Base-by-base conservation (phyloP, 2,329 filamentous ascomycete genomes). In the Beauveria caledonica region DNA sequence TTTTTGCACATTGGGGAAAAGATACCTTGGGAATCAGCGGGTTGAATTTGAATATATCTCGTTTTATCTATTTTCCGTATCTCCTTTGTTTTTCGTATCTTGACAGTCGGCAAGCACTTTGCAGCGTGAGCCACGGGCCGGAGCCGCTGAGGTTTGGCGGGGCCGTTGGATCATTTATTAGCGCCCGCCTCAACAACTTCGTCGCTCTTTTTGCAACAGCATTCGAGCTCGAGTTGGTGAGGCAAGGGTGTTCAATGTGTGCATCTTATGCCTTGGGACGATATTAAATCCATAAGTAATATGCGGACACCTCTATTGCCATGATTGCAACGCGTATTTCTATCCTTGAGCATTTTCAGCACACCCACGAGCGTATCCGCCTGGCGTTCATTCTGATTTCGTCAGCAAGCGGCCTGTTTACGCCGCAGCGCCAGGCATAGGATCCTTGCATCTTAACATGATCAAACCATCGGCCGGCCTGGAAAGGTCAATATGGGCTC, bases 21-120 rank as follows among this genome's bases (percentile, higher is more conserved):
- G 11, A 60, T 60, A 60, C 58, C 58, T 60, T 60, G 58, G 58
- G 58, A 46, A 46, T 25, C 46, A 60, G 58, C 49, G 36, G 42
- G 42, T 60, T 27, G 10, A 21, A 17, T 42, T 60, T 53, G 33
- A 36, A 36, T 36, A 15, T 36, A 36, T 36, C 5, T 36, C 33
- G 5, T 15, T 36, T 36, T 15, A 15, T 36, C 33, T 36, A 15
- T 36, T 15, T 36, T 36, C 33, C 13, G 1, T 6, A 2, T 36
- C 5, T 36, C 1, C 3, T 33, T 36, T 4, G 5, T 15, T 36
- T 36, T 36, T 13, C 13, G 11, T 15, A 15, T 36, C 13, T 36
- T 15, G 11, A 36, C 13, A 36, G 33, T 36, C 33, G 13, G 33
- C 33, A 36, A 15, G 33, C 33, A 36, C 11, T 13, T 36, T 36